Base-by-base conservation (phyloP, 129 eudicot genomes). In the Flaveria sonorensis region DNA sequence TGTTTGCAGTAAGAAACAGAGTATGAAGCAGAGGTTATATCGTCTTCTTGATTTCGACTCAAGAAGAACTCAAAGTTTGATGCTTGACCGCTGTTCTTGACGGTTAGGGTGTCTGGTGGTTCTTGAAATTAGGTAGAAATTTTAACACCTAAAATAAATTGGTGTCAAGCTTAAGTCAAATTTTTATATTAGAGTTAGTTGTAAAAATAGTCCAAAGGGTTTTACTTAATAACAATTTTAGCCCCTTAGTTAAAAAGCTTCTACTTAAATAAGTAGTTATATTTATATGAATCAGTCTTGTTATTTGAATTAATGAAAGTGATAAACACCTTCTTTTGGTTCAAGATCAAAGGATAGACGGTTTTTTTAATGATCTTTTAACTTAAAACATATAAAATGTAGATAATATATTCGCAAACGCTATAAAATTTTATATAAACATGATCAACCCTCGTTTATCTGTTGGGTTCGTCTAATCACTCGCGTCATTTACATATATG, bases 161-260 rank as follows among this genome's bases (percentile, higher is more conserved):
- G 83, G 43, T 59, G 84, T 74, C 84, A 80, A 74, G 71, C 55
- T 68, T 10, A 42, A 66, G 84, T 80, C 84, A 80, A 43, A 21
- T 79, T 62, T 51, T 50, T 71, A 71, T 77, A 18, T 16, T 36
- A 36, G n/a, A 16, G 32, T 30, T 46, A 78, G 67, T 57, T 68
- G 7, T 21, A 68, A 45, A 23, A 56, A 45, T 2, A 57, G 70
- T 77, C 48, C 70, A 18, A 16, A 0, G 43, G 50, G 55, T 77
- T 36, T 43, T 9, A 30, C 21, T 26, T 15, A 0, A 52, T 6
- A n/a, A 2, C 71, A 43, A 10, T 12, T 64, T 66, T 66, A 9
- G 53, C 23, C 57, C 80, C 66, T 65, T 76, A 3, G 50, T 47
- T 74, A 20, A 6, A 28, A 0, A 51, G 65, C 5, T 16, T 62